Evolutionary conservation across 495 filamentous ascomycete species (phyloP), one percentile per base, ranked within the genome.

Genomic region (Aspergillus incahuasiensis): DNA sequence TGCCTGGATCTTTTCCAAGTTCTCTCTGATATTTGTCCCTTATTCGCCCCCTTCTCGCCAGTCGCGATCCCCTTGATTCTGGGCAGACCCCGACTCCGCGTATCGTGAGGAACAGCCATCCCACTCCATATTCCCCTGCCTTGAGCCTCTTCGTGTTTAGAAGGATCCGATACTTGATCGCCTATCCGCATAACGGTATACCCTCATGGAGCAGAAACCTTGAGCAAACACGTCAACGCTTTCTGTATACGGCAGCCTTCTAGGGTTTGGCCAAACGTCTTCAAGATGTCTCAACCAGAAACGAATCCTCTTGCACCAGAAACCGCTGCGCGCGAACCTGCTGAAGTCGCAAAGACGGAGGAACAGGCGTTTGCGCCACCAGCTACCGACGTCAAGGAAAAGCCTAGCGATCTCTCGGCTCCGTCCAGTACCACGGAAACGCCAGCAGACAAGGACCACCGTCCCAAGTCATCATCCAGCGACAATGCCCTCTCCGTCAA

Each of bases 371-470:
- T 18, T 7, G 41, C 49, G 19, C 42, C 57, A 22, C 34, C 38
- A 21, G 9, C 54, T 25, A 35, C 55, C 11, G 34, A 44, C 9
- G 59, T 62, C 11, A 51, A 54, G 8, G 51, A 55, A 43, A 62
- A 62, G 19, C 52, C 52, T 4, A 54, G 41, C 38, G 54, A 62
- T 9, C 58, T 53, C n/a, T 69, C 56, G 24, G 54, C 52, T 25
- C 59, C 55, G 25, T 65, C 68, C 3, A 62, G 61, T 6, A 64
- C 68, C 18, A 63, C 63, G 28, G 47, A 48, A 9, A 44, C 38
- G 30, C 62, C 58, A 0, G 52, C 44, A 42, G 56, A 52, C n/a
- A 70, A 71, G 25, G 59, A 63, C n/a, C 57, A 64, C 28, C 58
- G 28, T 16, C 51, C 50, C 2, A 38, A 25, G 5, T 52, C 54